Evolutionary conservation across 2,329 filamentous ascomycete genomes (phyloP), one percentile per base, ranked within the genome.

Genomic region (Sporothrix euskadiensis): DNA sequence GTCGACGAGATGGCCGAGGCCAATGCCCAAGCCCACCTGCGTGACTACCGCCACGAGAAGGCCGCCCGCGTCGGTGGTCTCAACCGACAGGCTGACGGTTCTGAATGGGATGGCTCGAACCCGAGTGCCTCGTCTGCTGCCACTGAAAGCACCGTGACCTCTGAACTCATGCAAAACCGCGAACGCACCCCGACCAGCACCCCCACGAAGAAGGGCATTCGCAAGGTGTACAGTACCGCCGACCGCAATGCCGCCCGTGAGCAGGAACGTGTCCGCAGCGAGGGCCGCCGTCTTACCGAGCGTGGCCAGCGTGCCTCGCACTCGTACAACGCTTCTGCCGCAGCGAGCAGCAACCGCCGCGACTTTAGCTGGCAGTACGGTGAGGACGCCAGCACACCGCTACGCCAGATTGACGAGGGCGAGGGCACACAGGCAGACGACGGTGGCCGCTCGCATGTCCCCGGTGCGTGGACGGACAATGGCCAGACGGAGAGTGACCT

Each of bases 1-100:
- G 81, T 90, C 70, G 90, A 92, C 80, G 87, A 88, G 77, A 82
- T 85, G 39, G 89, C 89, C 78, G 91, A 92, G 80, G 87, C 86
- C 54, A 85, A 85, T 71, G 90, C 88, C 32, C 85, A 90, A 77
- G 84, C 89, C 65, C 91, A 96, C 74, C 88, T 98, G 73, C 89
- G 91, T 74, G 89, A 89, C 47, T 98, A 98, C 84, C 92, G 94
- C 32, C 88, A 94, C 79, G 95, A 98, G 83, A 93, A 91, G 81
- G 85, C 94, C 1, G 95, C 95, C 0, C 88, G 92, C 70, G 94
- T 98, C 1, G 95, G 95, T 49, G 95, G 95, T 26, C 84, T 98
- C 81, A 98, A 98, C 83, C 90, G 91, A 78, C 86, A 92, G 77
- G 87, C 90, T 59, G 95, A 98, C 77, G 92, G 91, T 75, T 92